Base-by-base conservation (phyloP, 805 yeast genomes). In the Wickerhamomyces kurtzmanii region DNA sequence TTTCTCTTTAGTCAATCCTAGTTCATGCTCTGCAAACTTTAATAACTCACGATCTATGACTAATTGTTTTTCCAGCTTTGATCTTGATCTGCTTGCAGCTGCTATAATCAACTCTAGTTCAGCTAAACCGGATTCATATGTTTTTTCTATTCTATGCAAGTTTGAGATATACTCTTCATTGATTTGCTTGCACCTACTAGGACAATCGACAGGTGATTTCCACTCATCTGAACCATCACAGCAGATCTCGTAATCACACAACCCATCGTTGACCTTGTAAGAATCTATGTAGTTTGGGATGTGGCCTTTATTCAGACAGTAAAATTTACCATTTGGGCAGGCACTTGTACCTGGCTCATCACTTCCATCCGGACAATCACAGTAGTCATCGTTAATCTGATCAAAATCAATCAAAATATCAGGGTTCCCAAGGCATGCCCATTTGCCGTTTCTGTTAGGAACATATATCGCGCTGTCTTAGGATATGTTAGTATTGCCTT, bases 281-380 rank as follows among this genome's bases (percentile, higher is more conserved):
- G 75, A 65, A 5, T 85, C 78, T 10, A 91, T 65, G 37, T 61
- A 69, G 8, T 63, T 61, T 0, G 86, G 71, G 5, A 64, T 43
- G 39, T 71, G 79, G 4, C 95, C 94, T 27, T 65, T 59, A 45
- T 91, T 91, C 7, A 53, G 69, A 55, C 98, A 89, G 51, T 72
- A 86, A 45, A 85, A 87, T 26, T 39, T 28, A 10, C 57, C 45
- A 30, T 53, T 34, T 12, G 52, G 44, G 51, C 97, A 89, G 0
- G 96, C 96, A 22, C 78, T 59, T 1, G 97, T 89, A 0, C 96
- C 96, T 0, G 96, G 96, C 51, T 91, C 97, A 56, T 91, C 98
- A 5, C 87, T 75, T 0, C 97, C 97, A 55, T 91, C 98, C 0
- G 96, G 96, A 57, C 97, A 89, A 46, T 91, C 97, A 55, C 97